Evolutionary conservation across 2,329 filamentous ascomycete species (phyloP), one percentile per base, ranked within the genome.

Genomic region (Colletotrichum musae): DNA sequence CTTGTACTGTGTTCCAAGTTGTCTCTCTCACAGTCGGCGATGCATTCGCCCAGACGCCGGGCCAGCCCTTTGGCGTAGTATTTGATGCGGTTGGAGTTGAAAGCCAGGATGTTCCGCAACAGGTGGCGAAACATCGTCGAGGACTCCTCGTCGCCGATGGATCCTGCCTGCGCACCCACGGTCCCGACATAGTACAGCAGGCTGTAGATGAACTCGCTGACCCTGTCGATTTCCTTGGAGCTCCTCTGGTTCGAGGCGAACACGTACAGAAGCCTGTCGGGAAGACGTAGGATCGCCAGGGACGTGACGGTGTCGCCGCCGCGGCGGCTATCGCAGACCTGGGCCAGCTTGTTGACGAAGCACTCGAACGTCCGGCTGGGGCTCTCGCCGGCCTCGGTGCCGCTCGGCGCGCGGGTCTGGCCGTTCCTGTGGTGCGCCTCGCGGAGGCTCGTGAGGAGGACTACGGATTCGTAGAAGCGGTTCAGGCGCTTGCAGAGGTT

Each of bases 341-440:
- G 74, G 0, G 77, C 77, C 2, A 81, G 64, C 7, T 74, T 76
- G 50, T 79, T 74, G 1, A 80, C 72, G n/a, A 78, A 81, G 2
- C 32, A 65, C 2, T 76, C 73, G 5, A 78, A 77, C 1, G 56
- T 58, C 13, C 75, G 60, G 16, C 77, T 74, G 6, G 74, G 62
- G 1, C 16, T 43, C 0, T 58, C 67, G 16, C 68, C 57, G 1
- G 62, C 58, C 2, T 70, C 66, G 2, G 70, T 36, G 0, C 58
- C 70, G 10, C 66, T 57, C 0, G 36, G 13, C 1, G 64, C 15
- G 4, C 47, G 57, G 1, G 5, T 32, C 10, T 43, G 45, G 7
- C 24, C 21, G 18, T 54, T 62, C 0, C n/a, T 26, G 26, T 39
- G 28, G 41, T 57, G 70, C 28, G 74, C 73, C 2, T 73, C 67